These are phyloP conservation scores for Tulasnella sp. DNA, from an alignment of 768 basidiomycete genomes.

Conservation along the genomic window DNA sequence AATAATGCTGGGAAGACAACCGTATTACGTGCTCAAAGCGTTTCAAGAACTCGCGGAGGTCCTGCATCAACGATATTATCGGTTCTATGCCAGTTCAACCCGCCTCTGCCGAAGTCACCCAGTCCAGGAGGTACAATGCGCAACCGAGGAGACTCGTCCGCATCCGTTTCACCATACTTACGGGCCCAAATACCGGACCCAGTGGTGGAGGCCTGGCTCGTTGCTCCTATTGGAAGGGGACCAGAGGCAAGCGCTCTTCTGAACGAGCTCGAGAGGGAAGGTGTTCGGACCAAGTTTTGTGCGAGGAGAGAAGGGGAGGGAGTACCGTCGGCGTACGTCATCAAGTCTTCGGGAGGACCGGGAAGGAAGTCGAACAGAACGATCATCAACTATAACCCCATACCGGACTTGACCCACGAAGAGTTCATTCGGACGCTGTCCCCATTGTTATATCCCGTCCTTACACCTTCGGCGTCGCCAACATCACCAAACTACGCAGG, in stretches of 20 bases:
- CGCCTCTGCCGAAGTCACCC: not conserved
- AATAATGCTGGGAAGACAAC: slow-evolving; percentile 46
- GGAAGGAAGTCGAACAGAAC: slow-evolving; percentile 40
- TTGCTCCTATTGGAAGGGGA: slow-evolving; percentile 67
- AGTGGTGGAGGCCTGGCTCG: slow-evolving; percentile 54
- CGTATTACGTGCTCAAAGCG: slow-evolving; percentile 62
- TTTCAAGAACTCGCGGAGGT: slow-evolving; percentile 60
- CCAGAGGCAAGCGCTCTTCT: slow-evolving; percentile 58
- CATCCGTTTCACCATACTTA: not conserved
- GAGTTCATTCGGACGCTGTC: slow-evolving; percentile 75
- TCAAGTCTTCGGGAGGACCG: slow-evolving; percentile 44
- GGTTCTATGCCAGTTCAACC: slow-evolving; percentile 57
- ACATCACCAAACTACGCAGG: slow-evolving; percentile 17
- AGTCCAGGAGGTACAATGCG: not conserved
- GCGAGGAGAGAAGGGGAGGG: slow-evolving; percentile 64
- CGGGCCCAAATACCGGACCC: slow-evolving; percentile 22
- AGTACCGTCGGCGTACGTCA: slow-evolving; percentile 74
- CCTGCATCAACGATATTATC: slow-evolving; percentile 60
- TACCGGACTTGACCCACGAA: slow-evolving; percentile 80
- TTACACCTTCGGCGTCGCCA: slow-evolving; percentile 29
- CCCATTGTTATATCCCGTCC: slow-evolving; percentile 48
- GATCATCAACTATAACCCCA: slow-evolving; percentile 77
- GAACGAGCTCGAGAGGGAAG: slow-evolving; percentile 55
- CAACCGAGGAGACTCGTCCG: not conserved
- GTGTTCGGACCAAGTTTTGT: slow-evolving; percentile 64